A percentile compares a stretch with the other conserved stretches of the same genome.
phyloP scores from a whole-genome alignment of 306 rosid genomes.

The Astragalus membranaceus region DNA sequence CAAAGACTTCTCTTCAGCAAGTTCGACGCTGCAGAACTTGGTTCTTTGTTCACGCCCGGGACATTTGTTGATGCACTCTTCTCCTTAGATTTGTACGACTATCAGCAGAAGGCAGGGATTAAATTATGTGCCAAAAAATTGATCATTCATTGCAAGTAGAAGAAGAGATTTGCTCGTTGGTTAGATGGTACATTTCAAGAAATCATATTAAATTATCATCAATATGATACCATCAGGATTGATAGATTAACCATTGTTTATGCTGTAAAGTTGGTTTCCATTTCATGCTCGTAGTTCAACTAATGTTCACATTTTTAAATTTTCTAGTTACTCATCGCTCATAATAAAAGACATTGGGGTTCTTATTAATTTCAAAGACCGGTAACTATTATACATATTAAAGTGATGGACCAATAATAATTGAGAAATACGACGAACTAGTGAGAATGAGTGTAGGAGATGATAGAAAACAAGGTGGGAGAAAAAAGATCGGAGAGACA shows the following conservation, averaged over 20 bases:
- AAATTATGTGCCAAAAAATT: slow-evolving; percentile 71
- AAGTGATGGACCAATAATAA: no score
- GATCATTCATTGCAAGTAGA: slow-evolving; percentile 51
- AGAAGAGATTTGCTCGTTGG: slow-evolving; percentile 8
- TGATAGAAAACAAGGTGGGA: no score
- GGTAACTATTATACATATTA: neutral
- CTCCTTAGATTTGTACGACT: slow-evolving; percentile 76
- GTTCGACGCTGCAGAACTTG: slow-evolving; percentile 68
- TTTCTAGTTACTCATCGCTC: neutral
- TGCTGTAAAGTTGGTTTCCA: slow-evolving; percentile 22
- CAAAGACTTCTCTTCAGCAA: slow-evolving; percentile 61
- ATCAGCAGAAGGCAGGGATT: slow-evolving; percentile 83
- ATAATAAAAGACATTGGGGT: neutral
- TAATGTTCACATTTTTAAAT: slow-evolving; percentile 9
- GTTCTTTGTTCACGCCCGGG: slow-evolving; percentile 54
- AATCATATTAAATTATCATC: neutral
- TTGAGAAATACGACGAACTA: no score
- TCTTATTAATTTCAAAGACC: neutral
- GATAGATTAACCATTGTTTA: slow-evolving; percentile 15
- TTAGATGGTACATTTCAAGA: slow-evolving; percentile 2
- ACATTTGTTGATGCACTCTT: slow-evolving; percentile 67
- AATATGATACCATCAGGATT: slow-evolving; percentile 2
- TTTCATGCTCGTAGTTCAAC: slow-evolving; percentile 18
- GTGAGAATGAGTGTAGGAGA: no score
- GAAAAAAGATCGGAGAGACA: no score